Conservation (phyloP, 2,329 filamentous ascomycete genomes). For the Mariannaea elegans region DNA sequence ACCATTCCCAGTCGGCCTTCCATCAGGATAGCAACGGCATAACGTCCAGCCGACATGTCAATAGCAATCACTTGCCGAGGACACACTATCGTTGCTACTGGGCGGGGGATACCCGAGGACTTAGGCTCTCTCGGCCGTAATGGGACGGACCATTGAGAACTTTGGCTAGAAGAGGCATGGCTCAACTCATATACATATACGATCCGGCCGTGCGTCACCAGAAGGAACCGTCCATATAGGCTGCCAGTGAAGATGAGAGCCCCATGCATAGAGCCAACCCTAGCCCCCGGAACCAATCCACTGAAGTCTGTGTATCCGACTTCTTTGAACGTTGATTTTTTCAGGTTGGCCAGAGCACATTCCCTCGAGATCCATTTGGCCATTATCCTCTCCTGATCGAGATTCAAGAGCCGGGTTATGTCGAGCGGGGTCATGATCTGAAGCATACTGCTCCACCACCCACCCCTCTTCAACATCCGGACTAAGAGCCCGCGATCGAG, state of each 20-base stretch:
- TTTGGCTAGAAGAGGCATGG: constrained; percentile 45
- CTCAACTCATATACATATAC: constrained; percentile 64
- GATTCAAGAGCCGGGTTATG: constrained; percentile 17
- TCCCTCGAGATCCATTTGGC: constrained; percentile 55
- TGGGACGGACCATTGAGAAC: constrained; percentile 39
- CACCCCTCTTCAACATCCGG: constrained; percentile 63
- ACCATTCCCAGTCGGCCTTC: constrained; percentile 69
- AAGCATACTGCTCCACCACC: constrained; percentile 57
- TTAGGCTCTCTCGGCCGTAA: constrained; percentile 34
- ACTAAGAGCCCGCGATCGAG: constrained; percentile 60
- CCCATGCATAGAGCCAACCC: constrained; percentile 36
- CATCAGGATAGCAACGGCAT: constrained; percentile 67
- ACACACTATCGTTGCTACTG: constrained; percentile 63
- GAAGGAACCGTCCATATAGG: constrained; percentile 65
- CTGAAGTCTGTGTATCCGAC: constrained; percentile 49
- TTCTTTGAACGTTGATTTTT: constrained; percentile 42
- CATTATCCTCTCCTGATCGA: constrained; percentile 45
- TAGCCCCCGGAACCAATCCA: constrained; percentile 39
- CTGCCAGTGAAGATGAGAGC: constrained; percentile 59
- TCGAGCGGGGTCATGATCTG: constrained; percentile 37
- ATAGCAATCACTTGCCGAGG: constrained; percentile 65
- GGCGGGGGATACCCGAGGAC: constrained; percentile 45
- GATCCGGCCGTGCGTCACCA: constrained; percentile 61
- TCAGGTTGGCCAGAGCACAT: constrained; percentile 39
- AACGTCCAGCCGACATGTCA: constrained; percentile 65